phyloP scores from a whole-genome alignment of 148 eudicot species.

The Heliosperma pusillum region DNA sequence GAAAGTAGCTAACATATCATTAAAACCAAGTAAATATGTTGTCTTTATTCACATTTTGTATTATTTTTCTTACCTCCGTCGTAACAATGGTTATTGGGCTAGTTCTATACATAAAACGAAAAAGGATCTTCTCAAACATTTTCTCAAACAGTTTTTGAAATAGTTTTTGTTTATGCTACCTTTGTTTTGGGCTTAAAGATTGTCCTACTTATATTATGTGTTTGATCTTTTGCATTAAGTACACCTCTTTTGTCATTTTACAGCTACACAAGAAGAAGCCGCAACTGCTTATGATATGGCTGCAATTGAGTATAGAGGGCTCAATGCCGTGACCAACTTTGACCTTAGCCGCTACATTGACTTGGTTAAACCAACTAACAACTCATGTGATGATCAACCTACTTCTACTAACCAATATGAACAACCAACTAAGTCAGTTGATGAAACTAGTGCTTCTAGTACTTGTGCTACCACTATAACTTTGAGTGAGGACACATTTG shows the following conservation, averaged over 20 bases:
- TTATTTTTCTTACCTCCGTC: too few relatives aligned
- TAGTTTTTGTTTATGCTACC: too few relatives aligned
- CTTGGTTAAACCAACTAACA: conserved; percentile 48
- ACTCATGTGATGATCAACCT: conserved; percentile 20
- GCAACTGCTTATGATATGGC: conserved; percentile 82
- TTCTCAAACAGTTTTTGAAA: too few relatives aligned
- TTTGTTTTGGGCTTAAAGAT: too few relatives aligned
- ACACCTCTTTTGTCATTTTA: background rate
- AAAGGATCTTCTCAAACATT: too few relatives aligned
- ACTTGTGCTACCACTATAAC: conserved; percentile 14
- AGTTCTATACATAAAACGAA: too few relatives aligned
- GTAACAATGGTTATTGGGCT: too few relatives aligned
- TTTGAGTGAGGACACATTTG: conserved; percentile 1
- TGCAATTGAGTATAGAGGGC: conserved; percentile 73
- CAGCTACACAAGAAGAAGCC: conserved; percentile 92
- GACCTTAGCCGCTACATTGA: conserved; percentile 72
- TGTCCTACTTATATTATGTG: too few relatives aligned
- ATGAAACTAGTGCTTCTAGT: conserved; percentile 9
- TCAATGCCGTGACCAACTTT: conserved; percentile 76
- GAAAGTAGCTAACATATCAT: too few relatives aligned
- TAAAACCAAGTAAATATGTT: too few relatives aligned
- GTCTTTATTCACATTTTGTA: too few relatives aligned
- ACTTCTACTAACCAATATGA: conserved; percentile 9
- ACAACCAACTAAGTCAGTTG: conserved; percentile 7
- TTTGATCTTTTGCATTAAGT: background rate